phyloP scores from a whole-genome alignment of 768 basidiomycete species.

The Collybiopsis confluens region DNA sequence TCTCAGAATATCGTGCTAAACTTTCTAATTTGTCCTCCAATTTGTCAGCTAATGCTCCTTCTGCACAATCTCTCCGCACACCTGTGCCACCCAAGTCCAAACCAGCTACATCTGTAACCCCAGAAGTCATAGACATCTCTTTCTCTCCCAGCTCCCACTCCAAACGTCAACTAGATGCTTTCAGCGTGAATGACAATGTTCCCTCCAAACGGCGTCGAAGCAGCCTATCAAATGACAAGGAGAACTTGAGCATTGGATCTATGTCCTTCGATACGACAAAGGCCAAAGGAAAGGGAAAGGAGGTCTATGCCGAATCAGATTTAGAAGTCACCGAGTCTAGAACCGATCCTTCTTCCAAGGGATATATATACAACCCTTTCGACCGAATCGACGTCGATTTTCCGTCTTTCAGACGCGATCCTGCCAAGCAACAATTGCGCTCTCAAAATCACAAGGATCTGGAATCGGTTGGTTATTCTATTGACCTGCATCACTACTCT shows the following conservation, averaged over 20 bases:
- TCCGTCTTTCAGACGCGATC: conserved; percentile 1
- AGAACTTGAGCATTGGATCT: conserved; percentile 15
- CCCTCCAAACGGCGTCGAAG: conserved; percentile 29
- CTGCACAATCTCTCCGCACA: conserved; percentile 40
- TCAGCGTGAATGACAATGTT: too few relatives aligned
- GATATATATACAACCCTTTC: conserved; percentile 1
- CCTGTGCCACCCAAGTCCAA: conserved; percentile 24
- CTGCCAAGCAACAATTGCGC: not conserved
- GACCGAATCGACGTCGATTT: conserved; percentile 7
- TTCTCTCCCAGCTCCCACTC: conserved; percentile 2
- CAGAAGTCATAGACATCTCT: conserved; percentile 14
- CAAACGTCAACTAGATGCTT: not conserved
- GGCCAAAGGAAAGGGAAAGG: conserved; percentile 13
- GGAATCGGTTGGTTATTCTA: conserved; percentile 20
- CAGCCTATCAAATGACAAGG: conserved; percentile 17
- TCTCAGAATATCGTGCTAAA: conserved; percentile 2
- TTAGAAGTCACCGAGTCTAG: not conserved
- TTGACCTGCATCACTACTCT: conserved; percentile 21
- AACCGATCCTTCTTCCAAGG: not conserved
- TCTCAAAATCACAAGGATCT: conserved; percentile 21
- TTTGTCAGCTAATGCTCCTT: conserved; percentile 22
- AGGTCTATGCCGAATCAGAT: not conserved
- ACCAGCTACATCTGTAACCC: conserved; percentile 3
- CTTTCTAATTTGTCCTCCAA: not conserved
- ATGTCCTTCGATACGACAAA: not conserved